Base-by-base conservation (phyloP, 805 yeast genomes). In the Hanseniaspora thailandica region DNA sequence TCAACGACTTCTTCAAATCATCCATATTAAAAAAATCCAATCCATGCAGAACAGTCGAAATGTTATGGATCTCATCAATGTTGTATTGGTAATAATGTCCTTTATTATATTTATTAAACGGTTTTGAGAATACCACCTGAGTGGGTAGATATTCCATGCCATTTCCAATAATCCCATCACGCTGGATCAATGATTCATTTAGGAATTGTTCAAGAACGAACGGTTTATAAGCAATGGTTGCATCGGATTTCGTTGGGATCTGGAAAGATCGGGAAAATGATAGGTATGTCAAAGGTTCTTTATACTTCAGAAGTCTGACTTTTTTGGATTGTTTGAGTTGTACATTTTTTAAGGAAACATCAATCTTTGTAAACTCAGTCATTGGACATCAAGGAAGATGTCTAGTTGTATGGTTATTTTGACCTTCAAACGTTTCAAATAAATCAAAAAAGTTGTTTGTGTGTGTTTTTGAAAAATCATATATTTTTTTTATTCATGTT, bases 41-140 rank as follows among this genome's bases (percentile, higher is more conserved):
- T 13, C 94, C 94, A 10, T 36, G 13, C 22, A 82, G 13, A 23
- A 39, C 17, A 3, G 35, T 43, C 9, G 28, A 43, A 9, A 43
- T 17, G 17, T 43, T 43, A n/a, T 26, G 28, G 8, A 43, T 43
- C 8, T 43, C 8, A 8, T 43, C 31, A 7, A 28, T 17, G 34
- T 28, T 43, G 45, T 43, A 43, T 13, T 43, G 20, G 20, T 26
- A 43, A 17, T 43, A 43, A 26, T 43, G 46, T 3, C 31, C 31
- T 10, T 28, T 28, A 4, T 8, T 28, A 13, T 15, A 30, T 26
- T 28, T 43, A 5, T 36, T 20, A 15, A 20, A 36, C 12, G 41
- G 41, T 13, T 43, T 43, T 10, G 46, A 28, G n/a, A 43, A 43
- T 5, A 43, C n/a, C 6, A 43, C 7, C 3, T n/a, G 12, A 8